phyloP scores from a whole-genome alignment of 1,139 yeast genomes.

The Zygoascus sp. region DNA sequence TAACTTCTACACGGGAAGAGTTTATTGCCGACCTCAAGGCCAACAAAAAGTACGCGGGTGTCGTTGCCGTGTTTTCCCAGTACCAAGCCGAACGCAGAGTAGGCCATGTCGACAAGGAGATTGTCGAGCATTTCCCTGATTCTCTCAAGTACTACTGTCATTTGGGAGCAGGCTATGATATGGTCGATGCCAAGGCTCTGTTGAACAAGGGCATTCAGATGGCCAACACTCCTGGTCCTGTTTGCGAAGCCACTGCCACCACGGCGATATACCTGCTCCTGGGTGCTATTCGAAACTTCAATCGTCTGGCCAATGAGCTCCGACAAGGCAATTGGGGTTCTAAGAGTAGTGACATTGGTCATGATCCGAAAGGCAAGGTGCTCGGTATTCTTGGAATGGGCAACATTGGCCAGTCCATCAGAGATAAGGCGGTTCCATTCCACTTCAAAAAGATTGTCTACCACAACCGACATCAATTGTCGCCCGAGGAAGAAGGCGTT shows the following conservation, averaged over 20 bases:
- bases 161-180: constrained; percentile 91
- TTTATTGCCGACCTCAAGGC: constrained; percentile 33
- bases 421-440: constrained; percentile 64
- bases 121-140: constrained; percentile 56
- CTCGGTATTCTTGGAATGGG: constrained; percentile 79
- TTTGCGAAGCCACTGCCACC: constrained; percentile 73
- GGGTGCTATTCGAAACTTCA: constrained; percentile 58
- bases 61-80: constrained; percentile 30
- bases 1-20: constrained; percentile 27
- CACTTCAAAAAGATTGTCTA: constrained; percentile 60
- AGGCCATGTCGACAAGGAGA: constrained; percentile 74
- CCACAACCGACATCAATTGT: constrained; percentile 55
- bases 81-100: constrained; percentile 13
- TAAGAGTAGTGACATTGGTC: not conserved
- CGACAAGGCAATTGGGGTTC: constrained; percentile 35
- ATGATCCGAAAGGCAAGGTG: constrained; percentile 57
- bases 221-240: constrained; percentile 66
- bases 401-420: constrained; percentile 71
- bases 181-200: constrained; percentile 48
- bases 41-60: constrained; percentile 28
- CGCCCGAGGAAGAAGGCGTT: constrained; percentile 49
- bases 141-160: constrained; percentile 65
- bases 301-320: constrained; percentile 39
- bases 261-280: constrained; percentile 58
- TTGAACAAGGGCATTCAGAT: constrained; percentile 51